phyloP scores from a whole-genome alignment of 148 eudicot genomes.

The Fagopyrum tataricum region DNA sequence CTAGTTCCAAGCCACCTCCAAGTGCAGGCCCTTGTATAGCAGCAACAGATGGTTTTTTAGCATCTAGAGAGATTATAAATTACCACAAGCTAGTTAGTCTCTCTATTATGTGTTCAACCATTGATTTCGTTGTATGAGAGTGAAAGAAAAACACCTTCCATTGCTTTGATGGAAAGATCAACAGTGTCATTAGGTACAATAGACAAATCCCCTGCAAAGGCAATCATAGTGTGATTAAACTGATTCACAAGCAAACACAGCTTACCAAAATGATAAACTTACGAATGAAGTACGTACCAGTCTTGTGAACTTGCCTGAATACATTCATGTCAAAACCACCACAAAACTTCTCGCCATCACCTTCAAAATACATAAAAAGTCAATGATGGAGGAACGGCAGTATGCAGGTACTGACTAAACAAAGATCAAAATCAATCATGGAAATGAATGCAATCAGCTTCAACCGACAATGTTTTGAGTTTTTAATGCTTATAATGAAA shows the following conservation, averaged over 20 bases:
- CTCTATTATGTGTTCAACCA: background rate
- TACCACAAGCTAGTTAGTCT: background rate
- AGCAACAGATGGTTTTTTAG: constrained; percentile 82
- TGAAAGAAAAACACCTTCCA: constrained; percentile 55
- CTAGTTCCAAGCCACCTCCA: constrained; percentile 91
- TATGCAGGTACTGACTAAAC: background rate
- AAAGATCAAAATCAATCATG: background rate
- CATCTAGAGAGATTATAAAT: constrained; percentile 35
- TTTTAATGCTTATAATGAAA: background rate
- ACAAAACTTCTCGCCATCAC: constrained; percentile 66
- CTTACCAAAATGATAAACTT: background rate
- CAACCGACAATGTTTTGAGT: background rate
- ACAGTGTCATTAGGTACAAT: constrained; percentile 60
- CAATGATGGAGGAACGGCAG: background rate
- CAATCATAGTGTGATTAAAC: background rate
- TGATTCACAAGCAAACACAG: background rate
- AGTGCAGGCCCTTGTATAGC: constrained; percentile 86
- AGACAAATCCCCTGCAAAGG: constrained; percentile 54
- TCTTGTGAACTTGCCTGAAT: constrained; percentile 60
- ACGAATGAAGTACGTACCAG: constrained; percentile 40
- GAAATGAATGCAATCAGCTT: background rate
- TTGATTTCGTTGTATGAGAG: background rate
- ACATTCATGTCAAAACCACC: constrained; percentile 88
- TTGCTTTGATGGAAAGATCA: constrained; percentile 56
- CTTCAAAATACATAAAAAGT: constrained; percentile 26